Evolutionary conservation across 1,284 basidiomycete species (phyloP).

Genomic region (Abortiporus biennis): DNA sequence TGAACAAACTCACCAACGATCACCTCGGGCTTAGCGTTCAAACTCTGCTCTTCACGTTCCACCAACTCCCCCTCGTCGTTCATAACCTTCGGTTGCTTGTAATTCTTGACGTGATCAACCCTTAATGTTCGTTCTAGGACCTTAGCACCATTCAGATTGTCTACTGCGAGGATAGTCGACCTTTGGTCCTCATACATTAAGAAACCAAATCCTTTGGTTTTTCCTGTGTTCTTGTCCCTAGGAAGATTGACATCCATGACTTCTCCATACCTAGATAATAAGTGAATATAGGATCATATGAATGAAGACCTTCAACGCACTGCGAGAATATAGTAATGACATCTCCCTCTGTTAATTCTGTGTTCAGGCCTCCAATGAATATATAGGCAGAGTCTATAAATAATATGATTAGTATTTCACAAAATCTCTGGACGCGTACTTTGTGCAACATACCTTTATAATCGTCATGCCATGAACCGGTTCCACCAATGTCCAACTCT

Average conservation of each 20-base stretch:
- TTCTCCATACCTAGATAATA: conserved; percentile 78
- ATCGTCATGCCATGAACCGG: conserved; percentile 93
- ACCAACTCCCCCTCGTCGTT: conserved; percentile 84
- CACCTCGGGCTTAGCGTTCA: conserved; percentile 79
- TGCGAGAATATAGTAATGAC: conserved; percentile 98
- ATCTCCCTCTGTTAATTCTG: conserved; percentile 93
- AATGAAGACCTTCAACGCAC: conserved; percentile 40
- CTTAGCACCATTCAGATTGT: conserved; percentile 95
- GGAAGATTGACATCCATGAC: conserved; percentile 94
- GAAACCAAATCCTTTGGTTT: conserved; percentile 90
- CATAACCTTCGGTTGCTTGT: conserved; percentile 81
- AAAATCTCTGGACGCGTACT: not conserved
- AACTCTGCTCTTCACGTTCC: conserved; percentile 79
- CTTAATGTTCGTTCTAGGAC: conserved; percentile 83
- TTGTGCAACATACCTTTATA: conserved; percentile 66
- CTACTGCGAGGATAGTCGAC: conserved; percentile 93
- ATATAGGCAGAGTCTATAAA: conserved; percentile 85
- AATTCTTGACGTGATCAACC: conserved; percentile 93
- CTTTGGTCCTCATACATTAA: conserved; percentile 99
- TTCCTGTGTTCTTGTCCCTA: conserved; percentile 86
- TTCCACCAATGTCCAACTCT: conserved; percentile 80
- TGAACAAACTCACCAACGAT: conserved; percentile 64
- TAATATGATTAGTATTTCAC: not conserved
- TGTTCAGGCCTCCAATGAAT: conserved; percentile 83
- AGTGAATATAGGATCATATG: conserved; percentile 7